A percentile compares a stretch with the other conserved stretches of the same genome.
Conservation (phyloP, 2,329 filamentous ascomycete genomes). For the Talaromyces sp. region DNA sequence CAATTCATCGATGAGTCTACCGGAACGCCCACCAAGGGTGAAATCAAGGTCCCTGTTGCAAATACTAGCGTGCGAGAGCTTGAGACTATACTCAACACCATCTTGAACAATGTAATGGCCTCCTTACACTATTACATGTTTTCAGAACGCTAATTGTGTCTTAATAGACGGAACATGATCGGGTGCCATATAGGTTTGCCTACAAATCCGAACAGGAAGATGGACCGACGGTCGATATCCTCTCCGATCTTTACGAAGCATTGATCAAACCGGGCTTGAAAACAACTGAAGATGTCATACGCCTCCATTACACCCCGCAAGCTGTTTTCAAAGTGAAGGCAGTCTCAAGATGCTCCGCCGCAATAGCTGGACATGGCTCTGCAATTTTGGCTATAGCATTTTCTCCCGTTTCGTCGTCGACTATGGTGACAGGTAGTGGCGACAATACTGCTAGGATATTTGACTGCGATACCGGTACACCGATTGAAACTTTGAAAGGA, state of each 20-base stretch:
- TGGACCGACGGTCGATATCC: constrained; percentile 43
- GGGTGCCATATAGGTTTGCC: constrained; percentile 65
- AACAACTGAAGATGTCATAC: constrained; percentile 60
- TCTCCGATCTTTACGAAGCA: constrained; percentile 49
- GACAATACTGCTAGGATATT: constrained; percentile 89
- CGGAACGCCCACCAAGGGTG: constrained; percentile 64
- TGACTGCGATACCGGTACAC: constrained; percentile 92
- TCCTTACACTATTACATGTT: neutral
- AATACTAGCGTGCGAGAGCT: constrained; percentile 88
- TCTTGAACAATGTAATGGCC: constrained; percentile 66
- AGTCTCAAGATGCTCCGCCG: constrained; percentile 82
- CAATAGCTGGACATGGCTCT: constrained; percentile 86
- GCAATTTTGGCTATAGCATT: constrained; percentile 85
- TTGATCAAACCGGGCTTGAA: constrained; percentile 50
- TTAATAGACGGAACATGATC: constrained; percentile 54
- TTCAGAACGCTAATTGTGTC: neutral
- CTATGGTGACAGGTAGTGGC: constrained; percentile 82
- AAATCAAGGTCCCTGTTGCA: constrained; percentile 71
- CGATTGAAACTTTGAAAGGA: constrained; percentile 77
- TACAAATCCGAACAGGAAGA: constrained; percentile 46
- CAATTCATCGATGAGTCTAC: constrained; percentile 82
- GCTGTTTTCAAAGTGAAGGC: constrained; percentile 91
- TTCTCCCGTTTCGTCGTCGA: constrained; percentile 70
- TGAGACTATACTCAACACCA: constrained; percentile 77
- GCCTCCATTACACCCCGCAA: constrained; percentile 70